Conservation (phyloP, 345 rosid species). For the Murraya paniculata region DNA sequence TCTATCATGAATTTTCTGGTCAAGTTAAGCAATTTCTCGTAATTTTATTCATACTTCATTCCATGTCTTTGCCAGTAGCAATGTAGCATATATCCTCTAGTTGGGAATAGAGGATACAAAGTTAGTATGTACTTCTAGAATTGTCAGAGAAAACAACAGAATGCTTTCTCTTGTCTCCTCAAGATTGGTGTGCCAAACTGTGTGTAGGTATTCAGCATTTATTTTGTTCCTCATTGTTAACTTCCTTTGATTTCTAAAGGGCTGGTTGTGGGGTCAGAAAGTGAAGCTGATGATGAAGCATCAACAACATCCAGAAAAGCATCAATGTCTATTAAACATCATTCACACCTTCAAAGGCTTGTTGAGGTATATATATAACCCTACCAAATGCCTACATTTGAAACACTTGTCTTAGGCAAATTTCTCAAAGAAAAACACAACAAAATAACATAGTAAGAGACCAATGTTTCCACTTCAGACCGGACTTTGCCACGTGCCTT, state of each 20-base stretch:
- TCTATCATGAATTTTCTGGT: not conserved
- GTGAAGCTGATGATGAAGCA: slow-evolving; percentile 95
- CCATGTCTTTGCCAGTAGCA: not conserved
- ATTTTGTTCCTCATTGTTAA: not conserved
- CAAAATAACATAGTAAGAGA: not conserved
- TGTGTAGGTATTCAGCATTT: not conserved
- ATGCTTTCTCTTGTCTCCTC: not conserved
- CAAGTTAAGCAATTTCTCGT: not conserved
- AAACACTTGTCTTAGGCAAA: too few species aligned
- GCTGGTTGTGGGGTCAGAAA: slow-evolving; percentile 96
- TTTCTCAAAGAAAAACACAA: too few species aligned
- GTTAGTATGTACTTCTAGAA: not conserved
- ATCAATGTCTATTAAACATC: too few species aligned
- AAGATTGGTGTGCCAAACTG: not conserved
- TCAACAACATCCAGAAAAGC: slow-evolving; percentile 42
- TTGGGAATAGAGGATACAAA: not conserved
- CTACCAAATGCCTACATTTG: too few species aligned
- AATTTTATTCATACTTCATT: not conserved
- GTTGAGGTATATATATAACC: too few species aligned
- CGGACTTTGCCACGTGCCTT: not conserved
- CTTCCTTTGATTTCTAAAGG: slow-evolving; percentile 31
- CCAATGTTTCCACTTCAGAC: slow-evolving; percentile 48
- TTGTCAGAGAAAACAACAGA: not conserved
- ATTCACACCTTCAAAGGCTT: too few species aligned
- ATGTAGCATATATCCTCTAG: too few species aligned